These are phyloP conservation scores for Carnegiea gigantea DNA, from an alignment of 179 eudicot species.

Conservation along the genomic window DNA sequence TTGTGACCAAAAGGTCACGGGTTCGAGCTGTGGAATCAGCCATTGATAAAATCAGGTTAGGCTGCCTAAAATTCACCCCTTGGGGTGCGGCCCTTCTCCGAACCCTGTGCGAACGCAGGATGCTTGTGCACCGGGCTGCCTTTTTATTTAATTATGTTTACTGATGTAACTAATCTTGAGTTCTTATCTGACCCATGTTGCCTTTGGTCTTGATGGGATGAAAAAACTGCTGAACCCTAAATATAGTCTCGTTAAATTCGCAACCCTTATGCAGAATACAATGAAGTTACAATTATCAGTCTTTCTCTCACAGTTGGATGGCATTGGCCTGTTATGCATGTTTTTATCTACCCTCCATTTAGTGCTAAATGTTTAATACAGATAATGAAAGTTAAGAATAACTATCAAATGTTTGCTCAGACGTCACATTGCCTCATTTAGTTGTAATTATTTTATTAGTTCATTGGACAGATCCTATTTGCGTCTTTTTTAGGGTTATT, in stretches of 20 bases:
- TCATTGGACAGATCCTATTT: background rate
- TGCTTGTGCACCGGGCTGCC: too few relatives aligned
- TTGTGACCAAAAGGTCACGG: too few relatives aligned
- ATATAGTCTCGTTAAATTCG: too few relatives aligned
- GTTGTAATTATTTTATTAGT: background rate
- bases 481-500: background rate
- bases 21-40: too few relatives aligned
- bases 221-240: background rate
- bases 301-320: background rate
- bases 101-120: too few relatives aligned
- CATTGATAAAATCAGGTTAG: too few relatives aligned
- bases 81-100: too few relatives aligned
- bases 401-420: background rate
- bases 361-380: background rate
- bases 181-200: background rate
- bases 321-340: background rate
- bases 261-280: background rate
- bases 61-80: too few relatives aligned
- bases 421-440: background rate
- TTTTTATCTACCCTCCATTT: background rate
- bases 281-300: background rate
- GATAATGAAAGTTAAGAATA: background rate
- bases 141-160: background rate
- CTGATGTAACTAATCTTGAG: background rate
- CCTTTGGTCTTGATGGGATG: background rate